Evolutionary conservation across 2,329 filamentous ascomycete genomes (phyloP).

Genomic region (Epichloe uncinata): DNA sequence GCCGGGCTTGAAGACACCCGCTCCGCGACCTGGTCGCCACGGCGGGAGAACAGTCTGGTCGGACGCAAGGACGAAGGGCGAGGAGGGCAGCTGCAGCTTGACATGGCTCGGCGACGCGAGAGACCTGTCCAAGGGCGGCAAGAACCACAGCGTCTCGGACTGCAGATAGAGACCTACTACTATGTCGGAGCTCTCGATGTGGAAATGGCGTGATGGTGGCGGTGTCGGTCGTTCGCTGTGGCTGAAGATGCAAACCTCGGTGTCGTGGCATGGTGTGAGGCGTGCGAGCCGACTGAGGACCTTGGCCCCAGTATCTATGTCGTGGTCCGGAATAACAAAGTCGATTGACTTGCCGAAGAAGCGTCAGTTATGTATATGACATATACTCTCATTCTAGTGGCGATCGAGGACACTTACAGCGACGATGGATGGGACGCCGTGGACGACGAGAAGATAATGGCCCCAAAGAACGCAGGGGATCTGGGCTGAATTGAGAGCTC

Average conservation of each 20-base stretch:
- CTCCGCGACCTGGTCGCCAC: no score
- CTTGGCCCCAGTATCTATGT: neutral
- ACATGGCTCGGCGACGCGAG: no score
- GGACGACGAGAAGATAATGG: neutral
- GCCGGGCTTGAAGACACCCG: no score
- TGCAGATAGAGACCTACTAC: no score
- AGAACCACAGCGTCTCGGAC: no score
- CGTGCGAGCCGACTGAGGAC: neutral
- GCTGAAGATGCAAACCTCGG: neutral
- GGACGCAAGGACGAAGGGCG: no score
- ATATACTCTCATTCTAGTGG: neutral
- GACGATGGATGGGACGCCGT: neutral
- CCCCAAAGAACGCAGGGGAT: slow-evolving; percentile 1
- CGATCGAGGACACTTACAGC: neutral
- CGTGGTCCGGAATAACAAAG: neutral
- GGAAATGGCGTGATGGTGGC: neutral
- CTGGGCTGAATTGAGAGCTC: neutral
- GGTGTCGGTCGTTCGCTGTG: neutral
- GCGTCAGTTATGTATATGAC: neutral
- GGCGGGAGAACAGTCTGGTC: no score
- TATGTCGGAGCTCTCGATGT: neutral
- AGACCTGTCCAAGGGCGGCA: no score
- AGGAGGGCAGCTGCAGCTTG: no score
- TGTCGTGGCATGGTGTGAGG: neutral
- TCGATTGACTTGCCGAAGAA: neutral